Evolutionary conservation across 2,329 filamentous ascomycete genomes (phyloP).

Genomic region (Aschersonia sp.): DNA sequence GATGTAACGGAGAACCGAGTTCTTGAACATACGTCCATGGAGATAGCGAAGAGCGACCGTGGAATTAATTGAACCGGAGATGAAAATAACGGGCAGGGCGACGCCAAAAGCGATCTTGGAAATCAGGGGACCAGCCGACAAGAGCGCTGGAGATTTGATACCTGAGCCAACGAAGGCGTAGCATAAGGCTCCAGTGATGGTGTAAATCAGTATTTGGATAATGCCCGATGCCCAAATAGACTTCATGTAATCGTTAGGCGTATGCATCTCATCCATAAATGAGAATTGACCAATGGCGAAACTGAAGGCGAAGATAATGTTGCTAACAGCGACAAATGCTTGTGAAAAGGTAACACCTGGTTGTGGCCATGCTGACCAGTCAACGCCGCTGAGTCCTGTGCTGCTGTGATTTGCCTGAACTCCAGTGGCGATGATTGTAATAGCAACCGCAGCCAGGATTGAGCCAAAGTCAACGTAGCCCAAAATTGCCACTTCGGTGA

Average conservation of each 20-base stretch:
- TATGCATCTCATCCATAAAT: slow-evolving; percentile 30
- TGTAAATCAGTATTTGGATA: slow-evolving; percentile 44
- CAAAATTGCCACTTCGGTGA: slow-evolving; percentile 24
- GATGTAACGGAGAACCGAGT: slow-evolving; percentile 20
- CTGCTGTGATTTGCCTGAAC: slow-evolving; percentile 15
- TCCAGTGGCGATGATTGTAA: slow-evolving; percentile 47
- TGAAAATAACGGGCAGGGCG: slow-evolving; percentile 51
- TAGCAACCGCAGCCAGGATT: slow-evolving; percentile 42
- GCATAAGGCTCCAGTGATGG: slow-evolving; percentile 44
- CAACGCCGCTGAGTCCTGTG: slow-evolving; percentile 8
- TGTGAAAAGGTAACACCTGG: slow-evolving; percentile 27
- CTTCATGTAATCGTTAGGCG: slow-evolving; percentile 22
- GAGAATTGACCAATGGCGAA: slow-evolving; percentile 26
- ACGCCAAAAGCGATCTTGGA: slow-evolving; percentile 51
- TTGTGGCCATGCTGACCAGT: slow-evolving; percentile 21
- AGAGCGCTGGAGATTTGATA: slow-evolving; percentile 47
- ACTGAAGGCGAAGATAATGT: slow-evolving; percentile 53
- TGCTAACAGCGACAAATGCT: slow-evolving; percentile 40
- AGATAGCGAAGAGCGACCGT: slow-evolving; percentile 22
- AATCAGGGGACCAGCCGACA: slow-evolving; percentile 38
- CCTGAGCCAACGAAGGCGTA: slow-evolving; percentile 47
- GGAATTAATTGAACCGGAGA: slow-evolving; percentile 50
- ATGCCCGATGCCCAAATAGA: slow-evolving; percentile 42
- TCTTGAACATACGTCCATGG: slow-evolving; percentile 20
- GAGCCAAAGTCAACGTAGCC: slow-evolving; percentile 37